Conservation (phyloP, 495 filamentous ascomycete species). For the Monascus purpureus region DNA sequence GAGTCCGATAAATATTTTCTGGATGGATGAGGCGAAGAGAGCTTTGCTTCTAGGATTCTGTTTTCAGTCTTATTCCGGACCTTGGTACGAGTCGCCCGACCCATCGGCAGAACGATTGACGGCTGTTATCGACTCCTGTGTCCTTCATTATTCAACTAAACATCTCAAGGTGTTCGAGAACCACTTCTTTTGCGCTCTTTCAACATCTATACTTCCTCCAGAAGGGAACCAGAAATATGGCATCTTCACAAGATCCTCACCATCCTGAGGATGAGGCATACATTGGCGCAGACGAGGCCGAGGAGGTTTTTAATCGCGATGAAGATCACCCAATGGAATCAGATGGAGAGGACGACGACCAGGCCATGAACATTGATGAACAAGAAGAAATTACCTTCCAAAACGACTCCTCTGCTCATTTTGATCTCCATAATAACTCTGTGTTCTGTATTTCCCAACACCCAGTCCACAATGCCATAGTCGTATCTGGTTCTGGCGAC, state of each 20-base stretch:
- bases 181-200: too few relatives aligned
- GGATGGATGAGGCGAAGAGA: background rate
- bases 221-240: too few relatives aligned
- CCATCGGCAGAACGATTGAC: too few relatives aligned
- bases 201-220: too few relatives aligned
- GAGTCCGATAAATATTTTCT: constrained; percentile 4
- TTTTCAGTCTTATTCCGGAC: background rate
- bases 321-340: constrained; percentile 64
- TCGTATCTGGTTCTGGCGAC: constrained; percentile 82
- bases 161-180: too few relatives aligned
- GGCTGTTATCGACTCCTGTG: too few relatives aligned
- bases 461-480: constrained; percentile 58
- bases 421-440: constrained; percentile 74
- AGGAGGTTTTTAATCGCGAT: constrained; percentile 53
- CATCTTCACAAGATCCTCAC: constrained; percentile 34
- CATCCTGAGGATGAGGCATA: constrained; percentile 41
- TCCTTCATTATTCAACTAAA: too few relatives aligned
- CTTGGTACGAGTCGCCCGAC: too few relatives aligned
- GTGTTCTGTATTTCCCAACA: constrained; percentile 92
- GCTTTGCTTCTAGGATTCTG: background rate
- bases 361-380: constrained; percentile 47
- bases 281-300: constrained; percentile 56
- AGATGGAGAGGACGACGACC: constrained; percentile 36
- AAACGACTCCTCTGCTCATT: constrained; percentile 86
- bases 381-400: constrained; percentile 69